Evolutionary conservation across 176 grass and related monocot species (phyloP).

Genomic region (Phyllostachys edulis): DNA sequence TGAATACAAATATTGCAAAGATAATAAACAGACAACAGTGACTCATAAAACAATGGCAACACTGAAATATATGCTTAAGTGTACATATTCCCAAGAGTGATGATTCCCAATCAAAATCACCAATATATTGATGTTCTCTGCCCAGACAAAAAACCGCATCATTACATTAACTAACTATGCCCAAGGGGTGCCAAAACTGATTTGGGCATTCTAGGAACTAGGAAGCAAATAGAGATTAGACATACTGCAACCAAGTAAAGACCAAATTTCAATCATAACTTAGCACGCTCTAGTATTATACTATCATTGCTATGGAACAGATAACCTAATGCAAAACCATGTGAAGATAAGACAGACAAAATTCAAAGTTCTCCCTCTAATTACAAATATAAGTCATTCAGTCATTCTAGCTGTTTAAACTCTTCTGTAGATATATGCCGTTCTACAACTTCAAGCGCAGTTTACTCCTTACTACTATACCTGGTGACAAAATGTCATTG

Average conservation of each 20-base stretch:
- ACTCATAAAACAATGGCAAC: not conserved
- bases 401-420: not conserved
- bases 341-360: not conserved
- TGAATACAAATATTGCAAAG: conserved; percentile 1
- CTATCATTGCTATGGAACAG: not conserved
- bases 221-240: not conserved
- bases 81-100: not conserved
- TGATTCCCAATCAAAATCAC: conserved; percentile 2
- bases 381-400: not conserved
- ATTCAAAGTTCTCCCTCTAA: not conserved
- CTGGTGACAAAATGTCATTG: not conserved
- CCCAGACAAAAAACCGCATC: not conserved
- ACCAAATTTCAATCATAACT: not conserved
- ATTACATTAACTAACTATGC: not conserved
- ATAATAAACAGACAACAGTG: conserved; percentile 3
- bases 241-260: not conserved
- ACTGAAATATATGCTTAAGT: conserved; percentile 3
- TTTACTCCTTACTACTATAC: not conserved
- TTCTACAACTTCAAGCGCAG: not conserved
- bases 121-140: not conserved
- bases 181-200: not conserved
- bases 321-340: not conserved
- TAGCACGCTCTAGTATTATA: not conserved
- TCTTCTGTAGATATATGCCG: not conserved
- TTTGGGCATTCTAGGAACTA: not conserved